Evolutionary conservation across 495 filamentous ascomycete species (phyloP).

Genomic region (Aspergillus olivimuriae): DNA sequence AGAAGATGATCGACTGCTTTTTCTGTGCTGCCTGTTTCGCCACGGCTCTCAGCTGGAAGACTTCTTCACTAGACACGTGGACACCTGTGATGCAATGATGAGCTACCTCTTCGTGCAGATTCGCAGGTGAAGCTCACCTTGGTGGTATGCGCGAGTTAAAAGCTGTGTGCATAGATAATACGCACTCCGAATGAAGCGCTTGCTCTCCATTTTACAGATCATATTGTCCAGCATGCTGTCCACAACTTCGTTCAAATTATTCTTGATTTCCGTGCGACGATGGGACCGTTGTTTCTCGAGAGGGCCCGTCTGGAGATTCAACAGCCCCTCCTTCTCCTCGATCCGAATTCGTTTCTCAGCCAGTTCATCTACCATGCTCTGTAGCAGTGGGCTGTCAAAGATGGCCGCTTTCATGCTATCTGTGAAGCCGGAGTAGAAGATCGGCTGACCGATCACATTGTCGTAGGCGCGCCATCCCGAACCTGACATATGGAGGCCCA

Average conservation of each 20-base stretch:
- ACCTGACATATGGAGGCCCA: constrained; percentile 82
- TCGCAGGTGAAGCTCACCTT: constrained; percentile 45
- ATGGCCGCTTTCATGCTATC: constrained; percentile 80
- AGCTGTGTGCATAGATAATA: constrained; percentile 88
- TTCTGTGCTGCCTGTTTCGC: constrained; percentile 75
- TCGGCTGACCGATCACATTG: constrained; percentile 78
- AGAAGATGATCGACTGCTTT: constrained; percentile 92
- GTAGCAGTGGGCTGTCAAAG: constrained; percentile 67
- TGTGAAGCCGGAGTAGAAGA: constrained; percentile 88
- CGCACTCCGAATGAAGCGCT: constrained; percentile 81
- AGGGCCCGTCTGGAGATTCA: constrained; percentile 41
- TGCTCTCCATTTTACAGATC: constrained; percentile 99
- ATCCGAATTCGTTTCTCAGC: constrained; percentile 64
- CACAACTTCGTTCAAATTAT: constrained; percentile 65
- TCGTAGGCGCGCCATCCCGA: constrained; percentile 94
- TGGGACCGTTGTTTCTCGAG: constrained; percentile 46
- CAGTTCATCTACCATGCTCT: constrained; percentile 65
- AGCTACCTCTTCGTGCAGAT: constrained; percentile 1
- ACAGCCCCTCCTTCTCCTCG: constrained; percentile 68
- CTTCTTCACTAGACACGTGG: constrained; percentile 91
- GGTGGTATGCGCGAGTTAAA: constrained; percentile 87
- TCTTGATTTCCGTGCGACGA: constrained; percentile 55
- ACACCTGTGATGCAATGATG: constrained; percentile 45
- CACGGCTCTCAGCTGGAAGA: constrained; percentile 70
- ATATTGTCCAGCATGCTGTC: constrained; percentile 83